Evolutionary conservation across 2,329 filamentous ascomycete genomes (phyloP), one percentile per base, ranked within the genome.

Genomic region (Calonectria henricotiae): DNA sequence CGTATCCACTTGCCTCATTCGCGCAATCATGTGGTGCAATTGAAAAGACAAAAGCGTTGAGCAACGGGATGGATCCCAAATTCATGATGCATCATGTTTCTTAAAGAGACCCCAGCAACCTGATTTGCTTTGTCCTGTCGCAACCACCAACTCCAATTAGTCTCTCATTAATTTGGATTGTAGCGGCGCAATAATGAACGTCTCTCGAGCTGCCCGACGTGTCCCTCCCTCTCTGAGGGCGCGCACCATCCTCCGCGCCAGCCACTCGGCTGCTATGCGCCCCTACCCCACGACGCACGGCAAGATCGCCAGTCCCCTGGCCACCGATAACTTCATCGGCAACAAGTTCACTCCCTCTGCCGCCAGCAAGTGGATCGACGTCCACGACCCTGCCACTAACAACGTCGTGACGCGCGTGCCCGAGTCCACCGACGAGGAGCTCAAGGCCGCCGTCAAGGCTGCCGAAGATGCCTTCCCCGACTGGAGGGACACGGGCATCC

Each of bases 351-450:
- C 89, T 44, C 82, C 86, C 39, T 94, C 92, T 5, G 81, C 87
- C 75, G 85, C 92, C n/a, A 87, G 88, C 49, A 84, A 91, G 82
- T 93, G 91, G 87, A 93, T 94, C 79, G 91, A 93, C 74, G 84
- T 95, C 71, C 86, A 93, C 82, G 93, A 94, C 80, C 92, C 92
- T n/a, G 92, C 93, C 43, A 94, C 92, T 72, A 94, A 94, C 85
- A 92, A 93, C 82, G 86, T 94, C 71, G 90, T 94, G 69, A 94
- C 92, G 9, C 88, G 92, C 54, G 92, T 94, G 27, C 92, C 92
- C n/a, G 91, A 94, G 83, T 92, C 68, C 25, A 71, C 72, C 1
- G 88, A 92, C 79, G 89, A 84, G 65, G 92, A 94, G 83, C 86
- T 94, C 68, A 86, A 86, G 79, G 90, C 90, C 7, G 91, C 90